Percentiles rank a stretch among this genome's conserved stretches.
These are phyloP conservation scores for Aspergillus sp. DNA, from an alignment of 2,329 filamentous ascomycete genomes.

Conservation along the genomic window DNA sequence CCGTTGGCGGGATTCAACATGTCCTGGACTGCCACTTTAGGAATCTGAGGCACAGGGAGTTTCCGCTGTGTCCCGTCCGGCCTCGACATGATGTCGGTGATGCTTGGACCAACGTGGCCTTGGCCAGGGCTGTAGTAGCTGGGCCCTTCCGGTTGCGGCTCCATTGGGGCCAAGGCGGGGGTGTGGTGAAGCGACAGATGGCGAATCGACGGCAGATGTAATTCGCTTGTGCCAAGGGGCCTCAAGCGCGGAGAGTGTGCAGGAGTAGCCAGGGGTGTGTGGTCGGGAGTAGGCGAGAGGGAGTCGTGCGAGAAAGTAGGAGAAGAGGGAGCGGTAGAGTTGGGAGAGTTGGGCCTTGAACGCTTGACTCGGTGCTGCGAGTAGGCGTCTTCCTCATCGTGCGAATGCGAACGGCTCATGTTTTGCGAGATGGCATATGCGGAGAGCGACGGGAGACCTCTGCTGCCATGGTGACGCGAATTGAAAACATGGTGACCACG, in stretches of 20 bases:
- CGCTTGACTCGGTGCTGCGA: slow-evolving; percentile 67
- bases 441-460: slow-evolving; percentile 69
- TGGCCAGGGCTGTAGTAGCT: slow-evolving; percentile 54
- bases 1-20: slow-evolving; percentile 65
- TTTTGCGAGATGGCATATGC: slow-evolving; percentile 72
- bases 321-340: slow-evolving; percentile 92
- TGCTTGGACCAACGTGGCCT: slow-evolving; percentile 65
- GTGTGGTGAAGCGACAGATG: slow-evolving; percentile 63
- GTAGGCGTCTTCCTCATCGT: slow-evolving; percentile 72
- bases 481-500: slow-evolving; percentile 44
- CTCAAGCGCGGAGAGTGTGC: slow-evolving; percentile 90
- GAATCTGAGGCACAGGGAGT: slow-evolving; percentile 81
- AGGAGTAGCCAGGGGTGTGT: slow-evolving; percentile 96
- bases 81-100: slow-evolving; percentile 88
- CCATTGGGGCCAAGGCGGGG: slow-evolving; percentile 67
- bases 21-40: slow-evolving; percentile 83
- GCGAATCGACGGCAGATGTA: slow-evolving; percentile 84
- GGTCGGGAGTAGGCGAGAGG: slow-evolving; percentile 88
- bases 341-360: slow-evolving; percentile 87
- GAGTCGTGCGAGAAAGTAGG: slow-evolving; percentile 96
- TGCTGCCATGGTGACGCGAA: slow-evolving; percentile 41
- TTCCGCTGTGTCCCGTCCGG: slow-evolving; percentile 85
- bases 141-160: slow-evolving; percentile 58
- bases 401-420: slow-evolving; percentile 85
- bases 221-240: slow-evolving; percentile 64